Evolutionary conservation across 75 land plant genomes (phyloP).

Genomic region (Picea glauca): DNA sequence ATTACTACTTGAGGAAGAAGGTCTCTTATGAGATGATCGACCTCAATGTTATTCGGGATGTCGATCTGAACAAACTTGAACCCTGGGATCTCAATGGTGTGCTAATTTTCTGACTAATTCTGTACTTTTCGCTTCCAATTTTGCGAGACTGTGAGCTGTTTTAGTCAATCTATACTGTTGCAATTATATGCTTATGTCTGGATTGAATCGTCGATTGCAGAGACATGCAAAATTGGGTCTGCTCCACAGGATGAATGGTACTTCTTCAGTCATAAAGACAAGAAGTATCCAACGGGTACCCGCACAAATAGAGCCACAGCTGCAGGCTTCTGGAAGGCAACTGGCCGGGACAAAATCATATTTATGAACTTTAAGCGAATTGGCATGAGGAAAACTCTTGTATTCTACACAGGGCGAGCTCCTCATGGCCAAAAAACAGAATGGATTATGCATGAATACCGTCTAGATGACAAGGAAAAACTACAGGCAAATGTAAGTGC

Average conservation of each 20-base stretch:
- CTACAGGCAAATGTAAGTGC: neutral
- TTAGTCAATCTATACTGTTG: too few species aligned
- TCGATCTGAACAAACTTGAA: slow-evolving; percentile 72
- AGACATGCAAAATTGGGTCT: slow-evolving; percentile 50
- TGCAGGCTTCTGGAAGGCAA: slow-evolving; percentile 68
- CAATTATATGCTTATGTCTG: too few species aligned
- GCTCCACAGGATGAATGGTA: slow-evolving; percentile 59
- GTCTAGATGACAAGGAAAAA: slow-evolving; percentile 40
- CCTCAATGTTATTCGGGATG: slow-evolving; percentile 63
- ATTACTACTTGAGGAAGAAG: slow-evolving; percentile 65
- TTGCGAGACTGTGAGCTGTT: too few species aligned
- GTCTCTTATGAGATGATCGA: slow-evolving; percentile 62
- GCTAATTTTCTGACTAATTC: neutral
- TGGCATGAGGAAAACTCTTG: slow-evolving; percentile 60
- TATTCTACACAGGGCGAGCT: slow-evolving; percentile 58
- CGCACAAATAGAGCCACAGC: slow-evolving; percentile 52
- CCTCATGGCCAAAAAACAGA: slow-evolving; percentile 64
- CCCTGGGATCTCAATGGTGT: slow-evolving; percentile 80
- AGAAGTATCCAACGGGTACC: slow-evolving; percentile 58
- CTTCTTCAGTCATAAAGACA: slow-evolving; percentile 64
- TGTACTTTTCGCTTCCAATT: too few species aligned
- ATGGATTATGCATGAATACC: slow-evolving; percentile 68
- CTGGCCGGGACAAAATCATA: slow-evolving; percentile 58
- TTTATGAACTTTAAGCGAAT: slow-evolving; percentile 42
- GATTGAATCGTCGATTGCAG: slow-evolving; percentile 15